Evolutionary conservation across 2,329 filamentous ascomycete species (phyloP), one percentile per base, ranked within the genome.

Genomic region (Knufia fluminis): DNA sequence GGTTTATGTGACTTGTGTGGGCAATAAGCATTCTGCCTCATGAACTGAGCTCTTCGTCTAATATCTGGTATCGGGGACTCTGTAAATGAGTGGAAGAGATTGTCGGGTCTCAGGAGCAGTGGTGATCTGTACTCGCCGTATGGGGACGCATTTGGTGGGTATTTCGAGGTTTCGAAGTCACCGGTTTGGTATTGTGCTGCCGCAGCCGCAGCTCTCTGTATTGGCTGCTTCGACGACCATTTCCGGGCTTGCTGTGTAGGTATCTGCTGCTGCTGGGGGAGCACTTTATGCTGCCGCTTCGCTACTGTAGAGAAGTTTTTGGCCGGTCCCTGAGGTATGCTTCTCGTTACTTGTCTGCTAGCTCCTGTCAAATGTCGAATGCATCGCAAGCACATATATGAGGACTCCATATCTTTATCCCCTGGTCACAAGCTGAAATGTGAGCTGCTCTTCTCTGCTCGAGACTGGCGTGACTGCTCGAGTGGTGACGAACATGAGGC

Each of bases 1-100:
- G 83, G 79, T 59, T 83, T 81, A 66, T 98, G 92, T 49, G 85
- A 81, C 4, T 88, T 87, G 62, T 98, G 92, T 22, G 92, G 87
- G 63, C 92, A 98, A 67, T 88, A 86, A 12, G 91, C 91, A 72
- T 96, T 88, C 62, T 94, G 85, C 64, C 83, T 86, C 70, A 97
- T 97, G 62, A 87, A 94, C 8, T 85, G 86, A 23, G 91, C 92
- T 59, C 92, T 83, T 60, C 82, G 80, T 59, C 91, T 82, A 56
- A 98, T 96, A 54, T 86, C 84, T 33, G 87, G 84, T 36, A 91
- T 85, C 7, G 94, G 92, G 12, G 92, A 98, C 56, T 83, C 76
- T 31, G 87, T 86, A 66, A 92, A 94, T 8, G 87, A 81, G 68
- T 98, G 91, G 73, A 97, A 98, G 50, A 98, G 82, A 64, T 96